Evolutionary conservation across 306 rosid species (phyloP), one percentile per base, ranked within the genome.

Genomic region (Hippophae rhamnoides): DNA sequence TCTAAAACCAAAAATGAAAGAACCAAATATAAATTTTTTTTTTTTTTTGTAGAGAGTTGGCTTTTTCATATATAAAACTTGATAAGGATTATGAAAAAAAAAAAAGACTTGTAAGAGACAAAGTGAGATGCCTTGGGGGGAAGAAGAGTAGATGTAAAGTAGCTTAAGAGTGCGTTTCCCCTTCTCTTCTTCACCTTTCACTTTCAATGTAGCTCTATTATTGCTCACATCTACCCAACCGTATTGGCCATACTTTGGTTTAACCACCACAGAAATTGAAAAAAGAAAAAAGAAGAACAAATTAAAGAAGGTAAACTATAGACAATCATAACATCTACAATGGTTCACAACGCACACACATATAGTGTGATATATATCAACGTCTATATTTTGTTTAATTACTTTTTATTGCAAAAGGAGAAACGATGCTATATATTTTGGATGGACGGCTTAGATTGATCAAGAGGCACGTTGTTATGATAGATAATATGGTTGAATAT

Each of bases 191-290:
- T 54, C 54, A 62, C 18, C 57, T 70, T 72, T 80, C 71, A 10
- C 59, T 72, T 64, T 74, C 75, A 67, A 31, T 68, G 60, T 9
- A 12, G 62, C 60, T 61, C 59, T 78, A 76, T 66, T 76, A 70
- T 80, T 80, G 79, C 58, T 47, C 69, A 63, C 41, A 74, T 70
- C 58, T 58, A 67, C 73, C 66, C 77, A 78, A 73, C 76, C 74
- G 74, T 54, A 73, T 73, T 56, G 71, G 52, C 77, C 69, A 57
- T 54, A 54, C 81, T 76, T 18, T 43, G 3, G 45, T 76, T 57
- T 67, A 73, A 72, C 77, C 70, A 66, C 74, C 76, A 66, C 41
- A 3, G 52, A 58, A 73, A 72, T 68, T 11, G 38, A 31, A 31
- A 2, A 31, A 31, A 31, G 0, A 31, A 31, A 31, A 14, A 10